Evolutionary conservation across 2,329 filamentous ascomycete species (phyloP).

Genomic region (Apiospora arundinis): DNA sequence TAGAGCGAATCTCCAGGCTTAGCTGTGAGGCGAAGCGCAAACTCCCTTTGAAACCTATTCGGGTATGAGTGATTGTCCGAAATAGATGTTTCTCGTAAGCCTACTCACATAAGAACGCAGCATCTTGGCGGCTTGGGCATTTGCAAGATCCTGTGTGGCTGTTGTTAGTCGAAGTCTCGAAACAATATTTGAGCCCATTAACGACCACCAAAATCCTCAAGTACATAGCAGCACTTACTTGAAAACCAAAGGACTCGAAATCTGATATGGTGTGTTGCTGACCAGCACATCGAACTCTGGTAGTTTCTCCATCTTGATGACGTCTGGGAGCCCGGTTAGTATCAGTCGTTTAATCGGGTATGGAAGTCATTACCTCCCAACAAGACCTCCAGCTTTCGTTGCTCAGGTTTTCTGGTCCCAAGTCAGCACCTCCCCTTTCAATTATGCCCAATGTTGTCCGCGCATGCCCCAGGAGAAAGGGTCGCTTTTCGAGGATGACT

Average conservation of each 20-base stretch:
- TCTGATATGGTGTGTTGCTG: constrained; percentile 72
- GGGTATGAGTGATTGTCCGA: constrained; percentile 53
- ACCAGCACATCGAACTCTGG: constrained; percentile 82
- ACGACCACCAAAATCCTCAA: neutral
- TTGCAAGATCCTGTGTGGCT: neutral
- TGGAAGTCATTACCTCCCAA: constrained; percentile 58
- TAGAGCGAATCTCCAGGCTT: constrained; percentile 89
- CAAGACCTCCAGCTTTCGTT: constrained; percentile 84
- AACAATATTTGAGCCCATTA: neutral
- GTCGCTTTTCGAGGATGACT: neutral
- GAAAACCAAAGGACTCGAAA: constrained; percentile 91
- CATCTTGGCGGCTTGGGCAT: constrained; percentile 75
- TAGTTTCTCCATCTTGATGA: constrained; percentile 75
- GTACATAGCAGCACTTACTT: constrained; percentile 69
- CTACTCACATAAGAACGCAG: constrained; percentile 57
- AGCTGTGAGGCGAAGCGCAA: constrained; percentile 82
- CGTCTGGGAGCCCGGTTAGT: constrained; percentile 39
- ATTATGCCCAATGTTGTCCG: neutral
- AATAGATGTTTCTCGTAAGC: neutral
- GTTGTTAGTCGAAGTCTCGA: neutral
- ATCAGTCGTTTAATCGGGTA: constrained; percentile 54
- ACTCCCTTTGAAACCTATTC: constrained; percentile 97
- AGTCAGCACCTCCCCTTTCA: neutral
- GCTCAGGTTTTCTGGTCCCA: constrained; percentile 65
- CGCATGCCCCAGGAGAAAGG: neutral